Conservation (phyloP, 2,329 filamentous ascomycete genomes). For the Penicillium sp. region DNA sequence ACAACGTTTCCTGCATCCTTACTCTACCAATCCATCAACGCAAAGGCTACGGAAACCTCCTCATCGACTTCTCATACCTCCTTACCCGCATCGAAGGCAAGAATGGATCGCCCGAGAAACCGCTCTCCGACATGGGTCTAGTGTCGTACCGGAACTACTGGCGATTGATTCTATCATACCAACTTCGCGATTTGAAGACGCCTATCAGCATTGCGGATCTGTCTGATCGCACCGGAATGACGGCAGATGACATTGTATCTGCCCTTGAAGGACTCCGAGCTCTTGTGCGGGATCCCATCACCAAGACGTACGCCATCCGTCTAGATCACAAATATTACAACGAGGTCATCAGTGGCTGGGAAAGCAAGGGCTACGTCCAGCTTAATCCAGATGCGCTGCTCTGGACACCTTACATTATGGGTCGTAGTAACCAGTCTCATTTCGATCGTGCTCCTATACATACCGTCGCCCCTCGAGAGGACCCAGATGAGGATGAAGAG, state of each 20-base stretch:
- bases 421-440: constrained; percentile 68
- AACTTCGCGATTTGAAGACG: constrained; percentile 58
- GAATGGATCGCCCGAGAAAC: constrained; percentile 92
- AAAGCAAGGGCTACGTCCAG: constrained; percentile 76
- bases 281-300: constrained; percentile 79
- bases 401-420: constrained; percentile 98
- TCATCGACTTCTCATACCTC: constrained; percentile 97
- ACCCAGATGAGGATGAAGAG: constrained; percentile 28
- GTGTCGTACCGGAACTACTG: constrained; percentile 98
- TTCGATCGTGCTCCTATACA: constrained; percentile 78
- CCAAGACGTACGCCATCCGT: constrained; percentile 78
- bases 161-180: constrained; percentile 78
- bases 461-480: constrained; percentile 78
- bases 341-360: constrained; percentile 81
- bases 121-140: constrained; percentile 91
- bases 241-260: constrained; percentile 88
- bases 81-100: constrained; percentile 87
- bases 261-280: constrained; percentile 83
- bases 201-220: constrained; percentile 47
- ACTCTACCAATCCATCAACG: constrained; percentile 93
- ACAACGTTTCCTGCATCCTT: constrained; percentile 95
- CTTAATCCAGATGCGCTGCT: constrained; percentile 71
- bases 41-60: constrained; percentile 89
- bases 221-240: constrained; percentile 87
- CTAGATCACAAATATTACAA: constrained; percentile 77